Base-by-base conservation (phyloP, 768 basidiomycete genomes). In the Boletus rubescentipes region DNA sequence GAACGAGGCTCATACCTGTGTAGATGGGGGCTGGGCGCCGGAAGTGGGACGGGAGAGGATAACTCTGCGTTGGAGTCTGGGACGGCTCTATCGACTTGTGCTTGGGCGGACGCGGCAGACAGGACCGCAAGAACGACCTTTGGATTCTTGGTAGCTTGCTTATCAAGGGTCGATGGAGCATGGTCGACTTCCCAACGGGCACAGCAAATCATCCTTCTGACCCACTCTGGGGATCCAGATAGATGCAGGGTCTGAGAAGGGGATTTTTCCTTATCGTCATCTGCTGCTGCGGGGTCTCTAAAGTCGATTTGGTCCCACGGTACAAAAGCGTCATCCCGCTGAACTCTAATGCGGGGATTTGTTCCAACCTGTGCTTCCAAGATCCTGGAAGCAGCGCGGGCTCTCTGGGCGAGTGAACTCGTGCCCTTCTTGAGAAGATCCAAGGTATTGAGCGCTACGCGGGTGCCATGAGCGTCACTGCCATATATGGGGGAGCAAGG, bases 391-490 rank as follows among this genome's bases (percentile, higher is more conserved):
- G 93, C 94, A 0, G 87, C 79, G 20, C 94, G 88, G 2, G 93
- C 93, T 26, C 86, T 84, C 65, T 89, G 83, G 0, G 93, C 91
- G 11, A 93, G 78, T 0, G 82, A 73, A 26, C 79, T 88, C 0
- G 86, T 84, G 1, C 93, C 93, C 67, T 96, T 97, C 80, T 97
- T 97, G 64, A 96, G 81, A 2, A 95, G 74, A 66, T 97, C 94
- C 3, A 97, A 79, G 0, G 93, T 95, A 64, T 93, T 95, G 26
- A 97, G 79, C 9, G 89, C 93, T 96, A 67, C 23, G 46, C 21
- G 23, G 39, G 23, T 31, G 31, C 41, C 15, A 21, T 60, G 57
- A 62, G 62, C 34, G 45, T 5, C 45, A 46, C 53, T 48, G 11
- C 26, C 8, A 23, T 18, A 16, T 16, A 34, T 23, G 36, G 38